Conservation (phyloP, 495 filamentous ascomycete species). For the Cenococcum geophilum region DNA sequence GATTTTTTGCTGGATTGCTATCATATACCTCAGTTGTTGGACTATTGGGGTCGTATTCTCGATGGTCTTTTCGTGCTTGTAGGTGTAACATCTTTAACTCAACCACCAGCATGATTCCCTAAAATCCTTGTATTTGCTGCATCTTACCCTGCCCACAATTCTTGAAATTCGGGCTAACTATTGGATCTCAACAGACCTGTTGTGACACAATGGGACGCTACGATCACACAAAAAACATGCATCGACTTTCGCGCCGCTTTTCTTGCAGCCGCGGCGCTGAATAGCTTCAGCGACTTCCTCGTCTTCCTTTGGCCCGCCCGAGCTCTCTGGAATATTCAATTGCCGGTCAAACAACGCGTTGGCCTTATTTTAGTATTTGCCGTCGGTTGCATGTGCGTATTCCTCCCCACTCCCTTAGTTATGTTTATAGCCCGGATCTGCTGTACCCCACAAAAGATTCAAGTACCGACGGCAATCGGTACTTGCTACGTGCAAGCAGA, state of each 20-base stretch:
- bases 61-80: slow-evolving; percentile 23
- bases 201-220: slow-evolving; percentile 12
- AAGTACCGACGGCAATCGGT: too few relatives aligned
- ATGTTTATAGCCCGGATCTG: not conserved
- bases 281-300: slow-evolving; percentile 26
- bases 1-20: slow-evolving; percentile 20
- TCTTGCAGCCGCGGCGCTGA: slow-evolving; percentile 17
- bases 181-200: slow-evolving; percentile 1
- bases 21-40: slow-evolving; percentile 16
- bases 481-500: too few relatives aligned
- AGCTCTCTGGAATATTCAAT: slow-evolving; percentile 24
- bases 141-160: not conserved
- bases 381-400: slow-evolving; percentile 18
- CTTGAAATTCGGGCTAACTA: not conserved
- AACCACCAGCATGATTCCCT: not conserved
- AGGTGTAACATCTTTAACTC: not conserved
- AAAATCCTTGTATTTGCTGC: not conserved
- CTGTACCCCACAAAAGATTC: too few relatives aligned
- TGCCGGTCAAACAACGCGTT: slow-evolving; percentile 23
- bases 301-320: slow-evolving; percentile 15
- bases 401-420: not conserved
- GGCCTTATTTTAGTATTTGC: slow-evolving; percentile 22
- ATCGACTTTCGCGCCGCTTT: slow-evolving; percentile 18
- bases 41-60: slow-evolving; percentile 18
- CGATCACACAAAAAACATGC: slow-evolving; percentile 11